phyloP scores from a whole-genome alignment of 257 asterid genomes.

The Nicotiana attenuata region DNA sequence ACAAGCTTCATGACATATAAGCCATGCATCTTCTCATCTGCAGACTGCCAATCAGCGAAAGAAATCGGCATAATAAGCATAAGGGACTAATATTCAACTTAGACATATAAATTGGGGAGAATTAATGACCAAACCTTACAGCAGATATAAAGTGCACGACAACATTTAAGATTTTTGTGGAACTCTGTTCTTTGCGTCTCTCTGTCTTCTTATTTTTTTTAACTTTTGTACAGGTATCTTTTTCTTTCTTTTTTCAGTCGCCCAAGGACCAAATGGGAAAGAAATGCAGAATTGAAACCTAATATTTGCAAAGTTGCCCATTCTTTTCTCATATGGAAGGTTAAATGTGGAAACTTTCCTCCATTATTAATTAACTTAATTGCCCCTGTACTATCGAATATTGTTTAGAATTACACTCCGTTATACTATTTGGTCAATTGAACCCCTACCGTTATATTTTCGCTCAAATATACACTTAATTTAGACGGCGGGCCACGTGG shows the following conservation, averaged over 20 bases:
- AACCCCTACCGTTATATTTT: too few relatives aligned
- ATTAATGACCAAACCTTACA: not conserved
- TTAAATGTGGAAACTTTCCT: not conserved
- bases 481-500: too few relatives aligned
- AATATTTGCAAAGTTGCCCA: not conserved
- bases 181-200: not conserved
- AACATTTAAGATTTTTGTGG: not conserved
- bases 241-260: not conserved
- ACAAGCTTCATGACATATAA: slow-evolving; percentile 82
- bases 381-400: too few relatives aligned
- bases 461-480: too few relatives aligned
- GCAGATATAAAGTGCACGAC: not conserved
- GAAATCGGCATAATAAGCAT: slow-evolving; percentile 12
- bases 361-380: not conserved
- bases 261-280: not conserved
- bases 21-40: slow-evolving; percentile 83
- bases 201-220: not conserved
- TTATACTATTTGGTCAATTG: too few relatives aligned
- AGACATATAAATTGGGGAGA: not conserved
- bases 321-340: not conserved
- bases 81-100: not conserved
- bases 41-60: slow-evolving; percentile 40
- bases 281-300: not conserved
- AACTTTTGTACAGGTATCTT: not conserved
- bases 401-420: too few relatives aligned